Evolutionary conservation across 768 basidiomycete species (phyloP), one percentile per base, ranked within the genome.

Genomic region (Leucocoprinus leucothites): DNA sequence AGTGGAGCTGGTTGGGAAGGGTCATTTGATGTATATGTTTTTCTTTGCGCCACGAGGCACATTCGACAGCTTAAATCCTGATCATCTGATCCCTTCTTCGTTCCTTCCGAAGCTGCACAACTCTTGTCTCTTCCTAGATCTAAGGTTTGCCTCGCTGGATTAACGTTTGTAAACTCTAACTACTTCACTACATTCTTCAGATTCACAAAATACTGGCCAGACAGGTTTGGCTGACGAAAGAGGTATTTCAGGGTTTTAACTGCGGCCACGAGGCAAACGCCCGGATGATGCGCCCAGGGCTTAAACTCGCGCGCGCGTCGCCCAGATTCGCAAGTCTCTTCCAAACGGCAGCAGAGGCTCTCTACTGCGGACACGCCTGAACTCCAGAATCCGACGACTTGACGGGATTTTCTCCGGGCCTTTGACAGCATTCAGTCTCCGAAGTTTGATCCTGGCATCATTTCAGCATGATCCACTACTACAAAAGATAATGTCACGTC

Each of bases 1-100:
- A 36, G 52, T 53, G 52, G 52, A 53, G 52, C 52, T 22, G 34
- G 44, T 24, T 53, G 43, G n/a, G 21, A 36, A 53, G 52, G 52
- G 52, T 35, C 52, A 21, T 24, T 35, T 46, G 52, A 46, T 53
- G 35, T 45, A 44, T 53, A 46, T 53, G 45, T 43, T 51, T 42
- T 43, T 26, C 41, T 36, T 53, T 31, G 16, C 16, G 44, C 52
- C 52, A 53, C 52, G 44, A 53, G 44, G 52, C 44, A 46, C 31
- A 41, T 53, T 53, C 50, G 50, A 53, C 42, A 31, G 51, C 28
- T 25, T 53, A 46, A 38, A 36, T 36, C 31, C 9, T 53, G 52
- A 53, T 53, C 45, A 53, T 47, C 44, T 38, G 52, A 53, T 44
- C 19, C 21, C 42, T n/a, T n/a, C n/a, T n/a, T n/a, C n/a, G n/a